A percentile compares a stretch with the other conserved stretches of the same genome.
These are phyloP conservation scores for Linderina pennispora DNA, from an alignment of 192 early-diverging fungal species.

Conservation along the genomic window DNA sequence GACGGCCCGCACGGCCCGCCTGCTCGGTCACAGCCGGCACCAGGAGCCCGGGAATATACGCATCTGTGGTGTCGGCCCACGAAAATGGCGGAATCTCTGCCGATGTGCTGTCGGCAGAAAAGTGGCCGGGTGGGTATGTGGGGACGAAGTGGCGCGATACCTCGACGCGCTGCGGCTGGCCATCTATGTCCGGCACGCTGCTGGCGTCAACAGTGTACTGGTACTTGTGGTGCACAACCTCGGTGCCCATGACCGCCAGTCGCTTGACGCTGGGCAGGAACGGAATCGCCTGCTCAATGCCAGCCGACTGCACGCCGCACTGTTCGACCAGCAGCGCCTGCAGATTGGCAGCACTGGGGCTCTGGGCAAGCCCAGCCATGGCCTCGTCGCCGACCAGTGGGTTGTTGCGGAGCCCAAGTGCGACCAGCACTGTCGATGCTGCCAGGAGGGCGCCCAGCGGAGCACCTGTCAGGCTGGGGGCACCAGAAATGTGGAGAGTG, in stretches of 20 bases:
- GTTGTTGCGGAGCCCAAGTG: conserved; percentile 26
- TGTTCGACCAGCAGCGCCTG: conserved; percentile 18
- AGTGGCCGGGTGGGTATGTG: conserved; percentile 25
- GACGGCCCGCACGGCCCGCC: not conserved
- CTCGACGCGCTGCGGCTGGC: not conserved
- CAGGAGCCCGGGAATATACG: conserved; percentile 37
- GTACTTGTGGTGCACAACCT: conserved; percentile 32
- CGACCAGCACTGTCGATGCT: conserved; percentile 12
- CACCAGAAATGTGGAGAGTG: conserved; percentile 23
- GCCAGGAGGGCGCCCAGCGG: conserved; percentile 10
- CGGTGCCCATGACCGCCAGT: conserved; percentile 20
- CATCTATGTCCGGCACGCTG: too few species aligned
- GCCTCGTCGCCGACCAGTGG: conserved; percentile 15
- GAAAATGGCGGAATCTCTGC: too few species aligned
- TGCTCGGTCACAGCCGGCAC: conserved; percentile 2
- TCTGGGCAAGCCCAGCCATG: conserved; percentile 10
- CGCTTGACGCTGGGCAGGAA: conserved; percentile 18
- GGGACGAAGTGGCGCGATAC: conserved; percentile 24
- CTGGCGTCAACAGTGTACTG: too few species aligned
- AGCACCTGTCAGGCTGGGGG: conserved; percentile 12
- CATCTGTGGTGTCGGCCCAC: too few species aligned
- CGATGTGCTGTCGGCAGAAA: conserved; percentile 24
- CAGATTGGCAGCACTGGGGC: conserved; percentile 19
- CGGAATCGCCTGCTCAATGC: conserved; percentile 21
- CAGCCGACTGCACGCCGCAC: conserved; percentile 39